phyloP scores from a whole-genome alignment of 352 stramenopile species.

The Globisporangium carolinianum region DNA sequence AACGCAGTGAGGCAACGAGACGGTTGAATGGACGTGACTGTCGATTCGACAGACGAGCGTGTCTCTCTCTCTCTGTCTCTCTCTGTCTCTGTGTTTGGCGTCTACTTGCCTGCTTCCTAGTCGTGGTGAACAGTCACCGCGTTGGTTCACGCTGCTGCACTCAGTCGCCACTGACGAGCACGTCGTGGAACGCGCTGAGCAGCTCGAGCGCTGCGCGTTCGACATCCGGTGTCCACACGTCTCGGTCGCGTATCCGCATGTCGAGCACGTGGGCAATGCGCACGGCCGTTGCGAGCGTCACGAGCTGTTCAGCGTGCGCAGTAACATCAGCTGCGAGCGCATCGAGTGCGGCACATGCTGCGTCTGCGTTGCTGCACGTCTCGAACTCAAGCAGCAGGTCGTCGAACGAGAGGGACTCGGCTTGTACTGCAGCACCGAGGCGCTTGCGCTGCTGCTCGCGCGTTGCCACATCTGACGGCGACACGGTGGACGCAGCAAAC shows the following conservation, averaged over 20 bases:
- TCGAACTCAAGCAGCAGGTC: conserved; percentile 42
- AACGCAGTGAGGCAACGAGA: neutral
- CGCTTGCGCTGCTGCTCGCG: neutral
- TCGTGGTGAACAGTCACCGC: too few species aligned
- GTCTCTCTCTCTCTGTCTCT: neutral
- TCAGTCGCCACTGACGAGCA: conserved; percentile 13
- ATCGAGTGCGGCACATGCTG: conserved; percentile 26
- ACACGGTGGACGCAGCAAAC: conserved; percentile 17
- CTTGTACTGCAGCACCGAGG: conserved; percentile 17
- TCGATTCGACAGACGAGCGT: neutral
- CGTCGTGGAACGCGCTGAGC: conserved; percentile 30
- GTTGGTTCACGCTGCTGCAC: too few species aligned
- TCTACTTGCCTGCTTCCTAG: neutral
- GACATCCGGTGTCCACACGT: conserved; percentile 29
- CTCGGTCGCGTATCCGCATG: conserved; percentile 26
- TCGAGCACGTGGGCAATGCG: conserved; percentile 31
- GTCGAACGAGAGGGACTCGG: conserved; percentile 27
- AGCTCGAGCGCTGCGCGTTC: conserved; percentile 26
- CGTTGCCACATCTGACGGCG: conserved; percentile 1
- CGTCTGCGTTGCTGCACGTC: conserved; percentile 21
- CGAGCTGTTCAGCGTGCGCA: conserved; percentile 15
- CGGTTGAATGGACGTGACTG: too few species aligned
- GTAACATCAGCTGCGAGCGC: conserved; percentile 28
- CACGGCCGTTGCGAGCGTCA: conserved; percentile 27
- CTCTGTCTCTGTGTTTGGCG: neutral